Percentiles rank a stretch among this genome's conserved stretches.
phyloP scores from a whole-genome alignment of 2,329 filamentous ascomycete genomes.

The Botrytis sinoallii region DNA sequence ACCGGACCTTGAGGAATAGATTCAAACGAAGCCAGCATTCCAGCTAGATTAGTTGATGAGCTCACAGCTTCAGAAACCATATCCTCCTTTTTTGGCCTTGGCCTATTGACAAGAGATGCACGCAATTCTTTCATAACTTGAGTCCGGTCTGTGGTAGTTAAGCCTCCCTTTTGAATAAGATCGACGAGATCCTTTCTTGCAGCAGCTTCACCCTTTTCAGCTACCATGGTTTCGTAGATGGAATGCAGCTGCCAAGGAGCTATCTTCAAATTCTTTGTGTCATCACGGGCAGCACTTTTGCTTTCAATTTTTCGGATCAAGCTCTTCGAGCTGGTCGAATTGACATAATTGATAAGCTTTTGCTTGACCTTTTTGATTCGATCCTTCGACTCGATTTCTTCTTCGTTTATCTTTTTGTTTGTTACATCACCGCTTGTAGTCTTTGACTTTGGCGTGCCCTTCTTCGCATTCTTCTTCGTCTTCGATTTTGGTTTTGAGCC shows the following conservation, averaged over 20 bases:
- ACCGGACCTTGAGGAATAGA: constrained; percentile 4
- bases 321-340: background rate
- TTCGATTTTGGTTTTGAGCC: background rate
- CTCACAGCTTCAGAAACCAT: background rate
- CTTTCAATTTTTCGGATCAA: background rate
- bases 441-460: background rate
- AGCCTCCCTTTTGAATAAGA: constrained; percentile 17
- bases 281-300: background rate
- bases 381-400: constrained; percentile 5
- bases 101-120: constrained; percentile 11
- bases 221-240: constrained; percentile 15
- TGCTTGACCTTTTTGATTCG: constrained; percentile 14
- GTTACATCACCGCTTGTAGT: too few species aligned
- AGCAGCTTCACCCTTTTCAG: constrained; percentile 8
- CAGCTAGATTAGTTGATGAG: constrained; percentile 1
- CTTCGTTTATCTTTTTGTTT: background rate
- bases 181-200: constrained; percentile 15
- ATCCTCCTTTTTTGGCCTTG: background rate
- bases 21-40: constrained; percentile 15
- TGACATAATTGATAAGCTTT: constrained; percentile 11
- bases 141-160: constrained; percentile 16
- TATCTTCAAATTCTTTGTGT: background rate
- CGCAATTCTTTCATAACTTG: constrained; percentile 17
- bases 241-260: constrained; percentile 15
- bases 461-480: background rate